A percentile compares a stretch with the other conserved stretches of the same genome.
These are phyloP conservation scores for Aspergillus thermomutatus DNA, from an alignment of 2,329 filamentous ascomycete genomes.

Conservation along the genomic window DNA sequence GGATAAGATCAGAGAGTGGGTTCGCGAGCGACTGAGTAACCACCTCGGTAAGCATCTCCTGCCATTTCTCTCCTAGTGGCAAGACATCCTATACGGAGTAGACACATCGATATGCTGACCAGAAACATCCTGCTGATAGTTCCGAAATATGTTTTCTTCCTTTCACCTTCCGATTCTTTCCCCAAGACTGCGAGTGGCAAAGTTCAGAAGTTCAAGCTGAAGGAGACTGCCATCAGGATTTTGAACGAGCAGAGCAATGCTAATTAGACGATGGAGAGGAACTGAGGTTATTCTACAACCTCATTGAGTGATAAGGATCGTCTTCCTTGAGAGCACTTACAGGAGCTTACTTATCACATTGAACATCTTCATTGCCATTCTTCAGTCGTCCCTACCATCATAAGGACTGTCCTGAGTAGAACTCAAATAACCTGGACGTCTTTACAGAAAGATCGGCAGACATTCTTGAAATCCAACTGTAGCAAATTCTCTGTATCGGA, in stretches of 20 bases:
- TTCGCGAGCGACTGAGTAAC: slow-evolving; percentile 66
- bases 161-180: slow-evolving; percentile 58
- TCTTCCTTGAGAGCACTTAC: not conserved
- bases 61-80: not conserved
- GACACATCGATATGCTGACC: not conserved
- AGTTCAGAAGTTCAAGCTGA: slow-evolving; percentile 89
- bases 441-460: not conserved
- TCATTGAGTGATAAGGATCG: too few species aligned
- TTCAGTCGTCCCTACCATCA: not conserved
- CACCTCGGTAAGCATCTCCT: slow-evolving; percentile 55
- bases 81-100: not conserved
- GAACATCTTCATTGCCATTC: not conserved
- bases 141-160: slow-evolving; percentile 87
- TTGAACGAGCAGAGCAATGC: slow-evolving; percentile 31
- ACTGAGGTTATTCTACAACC: not conserved
- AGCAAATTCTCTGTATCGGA: not conserved
- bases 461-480: not conserved
- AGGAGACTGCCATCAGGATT: slow-evolving; percentile 59
- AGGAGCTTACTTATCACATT: not conserved
- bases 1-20: slow-evolving; percentile 68
- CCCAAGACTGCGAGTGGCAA: slow-evolving; percentile 96
- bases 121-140: slow-evolving; percentile 42
- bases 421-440: not conserved
- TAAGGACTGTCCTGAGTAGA: not conserved
- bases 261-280: not conserved